phyloP scores from a whole-genome alignment of 495 filamentous ascomycete species.

The Chaetomidium leptoderma region DNA sequence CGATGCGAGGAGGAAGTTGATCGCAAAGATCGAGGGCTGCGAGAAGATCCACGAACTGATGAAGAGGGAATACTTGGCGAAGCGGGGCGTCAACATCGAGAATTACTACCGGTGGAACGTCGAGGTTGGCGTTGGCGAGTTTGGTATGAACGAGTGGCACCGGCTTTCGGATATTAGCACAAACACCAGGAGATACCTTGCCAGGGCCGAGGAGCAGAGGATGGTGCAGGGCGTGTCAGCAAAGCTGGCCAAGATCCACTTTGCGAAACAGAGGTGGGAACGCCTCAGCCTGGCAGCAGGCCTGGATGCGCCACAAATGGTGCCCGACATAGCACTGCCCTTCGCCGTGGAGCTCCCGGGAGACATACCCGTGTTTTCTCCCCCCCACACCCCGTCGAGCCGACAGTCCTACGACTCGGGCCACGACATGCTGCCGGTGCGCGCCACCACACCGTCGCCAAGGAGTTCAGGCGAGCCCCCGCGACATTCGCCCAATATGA shows the following conservation, averaged over 20 bases:
- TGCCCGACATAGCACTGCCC: constrained; percentile 37
- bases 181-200: constrained; percentile 80
- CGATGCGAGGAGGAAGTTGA: constrained; percentile 77
- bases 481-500: constrained; percentile 31
- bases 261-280: constrained; percentile 50
- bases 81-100: constrained; percentile 75
- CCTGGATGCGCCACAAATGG: constrained; percentile 31
- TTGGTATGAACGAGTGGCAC: constrained; percentile 98
- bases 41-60: constrained; percentile 86
- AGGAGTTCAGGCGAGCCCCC: constrained; percentile 42
- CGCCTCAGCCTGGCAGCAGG: constrained; percentile 24
- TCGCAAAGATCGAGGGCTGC: constrained; percentile 90
- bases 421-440: constrained; percentile 37
- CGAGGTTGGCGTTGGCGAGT: constrained; percentile 94
- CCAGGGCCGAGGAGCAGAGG: constrained; percentile 62
- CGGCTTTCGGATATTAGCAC: constrained; percentile 90
- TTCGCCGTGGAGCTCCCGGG: constrained; percentile 48
- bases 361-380: constrained; percentile 37
- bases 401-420: constrained; percentile 49
- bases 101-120: constrained; percentile 98
- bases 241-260: constrained; percentile 81
- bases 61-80: constrained; percentile 66
- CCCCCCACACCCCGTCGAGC: constrained; percentile 32
- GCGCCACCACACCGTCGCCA: constrained; percentile 38
- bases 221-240: constrained; percentile 71